phyloP scores from a whole-genome alignment of 129 eudicot genomes.

The Chrysanthemum lavandulifolium region DNA sequence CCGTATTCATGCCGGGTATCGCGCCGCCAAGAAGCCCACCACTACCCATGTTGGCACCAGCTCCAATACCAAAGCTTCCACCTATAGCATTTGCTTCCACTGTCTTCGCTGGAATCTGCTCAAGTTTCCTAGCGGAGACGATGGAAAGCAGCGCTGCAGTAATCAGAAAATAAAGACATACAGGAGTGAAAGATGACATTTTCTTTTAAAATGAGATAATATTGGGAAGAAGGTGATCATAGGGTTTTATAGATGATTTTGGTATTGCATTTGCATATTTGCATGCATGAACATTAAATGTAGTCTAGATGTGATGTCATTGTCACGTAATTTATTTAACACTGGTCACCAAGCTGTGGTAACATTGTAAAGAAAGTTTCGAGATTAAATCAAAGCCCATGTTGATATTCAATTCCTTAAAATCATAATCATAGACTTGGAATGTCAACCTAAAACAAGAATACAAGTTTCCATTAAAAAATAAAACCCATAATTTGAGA shows the following conservation, averaged over 20 bases:
- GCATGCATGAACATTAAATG: conserved; percentile 33
- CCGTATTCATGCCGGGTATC: conserved; percentile 33
- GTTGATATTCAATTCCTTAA: no score
- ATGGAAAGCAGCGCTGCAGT: conserved; percentile 32
- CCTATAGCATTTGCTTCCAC: conserved; percentile 33
- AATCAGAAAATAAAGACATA: conserved; percentile 34
- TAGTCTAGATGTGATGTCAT: not conserved
- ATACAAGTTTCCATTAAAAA: no score
- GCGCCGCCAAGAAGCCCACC: conserved; percentile 42
- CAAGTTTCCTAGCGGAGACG: conserved; percentile 32
- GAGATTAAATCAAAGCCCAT: no score
- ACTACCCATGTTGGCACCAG: conserved; percentile 30
- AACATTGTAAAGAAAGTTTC: no score
- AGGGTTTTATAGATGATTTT: conserved; percentile 34
- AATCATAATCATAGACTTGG: no score
- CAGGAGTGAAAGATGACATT: conserved; percentile 29
- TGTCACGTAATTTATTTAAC: conserved; percentile 24
- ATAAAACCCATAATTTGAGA: no score
- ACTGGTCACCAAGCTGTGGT: not conserved
- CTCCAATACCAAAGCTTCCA: conserved; percentile 36
- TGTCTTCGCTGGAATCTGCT: not conserved
- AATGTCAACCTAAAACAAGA: no score
- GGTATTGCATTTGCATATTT: not conserved
- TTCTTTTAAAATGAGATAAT: not conserved
- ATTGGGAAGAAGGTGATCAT: conserved; percentile 18